Evolutionary conservation across 108 stramenopile genomes (phyloP), one percentile per base, ranked within the genome.

Genomic region (Fragilaria crotonensis): DNA sequence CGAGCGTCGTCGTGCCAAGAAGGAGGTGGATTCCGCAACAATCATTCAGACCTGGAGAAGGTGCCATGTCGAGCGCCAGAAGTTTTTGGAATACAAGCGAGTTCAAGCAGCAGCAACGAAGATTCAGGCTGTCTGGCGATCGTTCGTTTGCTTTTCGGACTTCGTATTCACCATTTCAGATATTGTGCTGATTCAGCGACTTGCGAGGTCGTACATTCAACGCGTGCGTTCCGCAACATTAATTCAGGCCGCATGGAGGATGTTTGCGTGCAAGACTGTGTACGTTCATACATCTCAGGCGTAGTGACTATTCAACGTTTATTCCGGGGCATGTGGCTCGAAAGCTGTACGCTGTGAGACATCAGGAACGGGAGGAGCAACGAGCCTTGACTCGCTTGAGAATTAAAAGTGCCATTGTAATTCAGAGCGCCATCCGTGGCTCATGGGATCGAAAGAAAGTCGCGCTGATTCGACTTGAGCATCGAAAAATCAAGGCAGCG

Each of bases 71-170:
- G 30, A 1, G 2, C 33, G 33, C 18, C 28, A 3, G 23, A 19
- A 31, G 23, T 36, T 19, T 23, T 25, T 17, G 11, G 45, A 41
- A 28, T 30, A 59, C 14, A 4, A 25, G 27, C 36, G 36, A 11
- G 36, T 11, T 7, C 7, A 41, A 41, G 11, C 14, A 33, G 76
- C 78, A 0, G 80, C 83, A 7, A 73, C 69, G 7, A 48, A 63
- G 27, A 89, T 89, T 59, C 84, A 85, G 58, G 62, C 63, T 29
- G 46, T 65, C 1, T 89, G 83, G 82, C 72, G 88, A 49, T 75
- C 79, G 20, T 79, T 80, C 32, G 69, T 73, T n/a, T 59, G 73
- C 20, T 79, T 63, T 59, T 69, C 80, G 4, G 74, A 77, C 32
- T 89, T 66, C 51, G 72, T 85, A 47, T 70, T 77, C 52, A 75